Evolutionary conservation across 495 filamentous ascomycete species (phyloP).

Genomic region (Daldinia decipiens): DNA sequence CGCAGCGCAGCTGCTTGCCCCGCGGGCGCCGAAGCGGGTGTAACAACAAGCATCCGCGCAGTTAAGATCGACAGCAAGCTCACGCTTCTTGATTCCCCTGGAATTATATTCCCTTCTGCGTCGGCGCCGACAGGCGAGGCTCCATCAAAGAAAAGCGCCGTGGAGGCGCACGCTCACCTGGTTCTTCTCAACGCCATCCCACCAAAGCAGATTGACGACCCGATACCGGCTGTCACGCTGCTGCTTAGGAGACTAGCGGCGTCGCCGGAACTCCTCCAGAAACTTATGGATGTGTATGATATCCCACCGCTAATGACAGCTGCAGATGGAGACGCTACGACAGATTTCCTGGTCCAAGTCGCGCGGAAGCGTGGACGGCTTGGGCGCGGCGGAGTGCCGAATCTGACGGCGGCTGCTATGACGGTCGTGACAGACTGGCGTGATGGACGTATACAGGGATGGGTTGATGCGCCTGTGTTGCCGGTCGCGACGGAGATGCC

Average conservation of each 20-base stretch:
- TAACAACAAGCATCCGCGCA: constrained; percentile 86
- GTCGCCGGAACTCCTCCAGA: constrained; percentile 74
- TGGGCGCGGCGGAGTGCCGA: constrained; percentile 90
- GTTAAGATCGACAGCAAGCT: constrained; percentile 96
- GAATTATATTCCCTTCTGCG: constrained; percentile 87
- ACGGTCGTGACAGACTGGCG: constrained; percentile 95
- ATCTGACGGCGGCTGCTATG: constrained; percentile 86
- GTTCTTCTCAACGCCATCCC: constrained; percentile 91
- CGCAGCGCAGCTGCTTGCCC: constrained; percentile 75
- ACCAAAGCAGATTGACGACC: constrained; percentile 92
- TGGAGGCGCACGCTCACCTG: constrained; percentile 82
- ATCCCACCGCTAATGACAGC: constrained; percentile 77
- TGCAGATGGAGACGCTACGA: constrained; percentile 75
- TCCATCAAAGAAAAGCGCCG: constrained; percentile 64
- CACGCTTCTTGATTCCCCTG: constrained; percentile 93
- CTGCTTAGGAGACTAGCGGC: constrained; percentile 80
- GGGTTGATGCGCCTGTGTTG: constrained; percentile 78
- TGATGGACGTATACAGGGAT: constrained; percentile 93
- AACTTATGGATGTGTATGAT: constrained; percentile 82
- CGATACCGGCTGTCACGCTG: constrained; percentile 82
- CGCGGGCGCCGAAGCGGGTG: constrained; percentile 89
- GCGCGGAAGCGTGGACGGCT: constrained; percentile 90
- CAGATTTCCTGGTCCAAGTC: constrained; percentile 94
- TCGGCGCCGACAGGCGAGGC: constrained; percentile 48
- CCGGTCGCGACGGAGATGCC: constrained; percentile 57